Base-by-base conservation (phyloP, 768 basidiomycete genomes). In the Amanita muscaria region DNA sequence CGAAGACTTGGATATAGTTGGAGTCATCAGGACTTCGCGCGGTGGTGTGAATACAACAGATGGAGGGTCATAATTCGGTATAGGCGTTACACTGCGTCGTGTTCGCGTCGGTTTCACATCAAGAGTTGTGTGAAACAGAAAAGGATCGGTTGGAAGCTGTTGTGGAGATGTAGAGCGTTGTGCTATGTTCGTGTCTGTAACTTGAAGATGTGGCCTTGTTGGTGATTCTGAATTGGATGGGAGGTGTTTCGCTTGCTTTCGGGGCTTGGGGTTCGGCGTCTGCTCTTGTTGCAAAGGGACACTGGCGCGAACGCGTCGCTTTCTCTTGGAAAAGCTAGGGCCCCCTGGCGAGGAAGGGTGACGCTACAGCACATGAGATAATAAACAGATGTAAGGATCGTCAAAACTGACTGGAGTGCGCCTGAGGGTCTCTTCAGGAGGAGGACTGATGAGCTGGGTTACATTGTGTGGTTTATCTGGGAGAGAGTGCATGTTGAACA, bases 11-110 rank as follows among this genome's bases (percentile, higher is more conserved):
- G 60, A 63, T 40, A 56, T 37, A 33, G 62, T 45, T 12, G 76
- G 68, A 4, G 66, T 66, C 31, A 74, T 58, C 39, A 73, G 58
- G 35, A 86, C 71, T 51, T 81, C 75, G 38, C 76, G 70, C 0
- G 84, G 85, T 1, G 85, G 82, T 0, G 80, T 83, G 53, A 83
- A 83, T n/a, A 77, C 70, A 45, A 81, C 82, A 0, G 56, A 46
- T 0, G 83, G 83, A 0, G 81, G 81, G 50, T 83, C 80, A 54
- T 85, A 85, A 0, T 67, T 65, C 0, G 76, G 74, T 32, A 72
- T 67, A 1, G 80, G 81, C 2, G 80, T 81, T 1, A 64, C 63
- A 40, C 72, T 77, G 15, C 73, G 64, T 14, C 72, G 56, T 0
- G 59, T 42, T 21, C 59, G 53, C 10, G 58, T 52, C 53, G 53